Evolutionary conservation across 495 filamentous ascomycete species (phyloP), one percentile per base, ranked within the genome.

Genomic region (Chaetomidium leptoderma): DNA sequence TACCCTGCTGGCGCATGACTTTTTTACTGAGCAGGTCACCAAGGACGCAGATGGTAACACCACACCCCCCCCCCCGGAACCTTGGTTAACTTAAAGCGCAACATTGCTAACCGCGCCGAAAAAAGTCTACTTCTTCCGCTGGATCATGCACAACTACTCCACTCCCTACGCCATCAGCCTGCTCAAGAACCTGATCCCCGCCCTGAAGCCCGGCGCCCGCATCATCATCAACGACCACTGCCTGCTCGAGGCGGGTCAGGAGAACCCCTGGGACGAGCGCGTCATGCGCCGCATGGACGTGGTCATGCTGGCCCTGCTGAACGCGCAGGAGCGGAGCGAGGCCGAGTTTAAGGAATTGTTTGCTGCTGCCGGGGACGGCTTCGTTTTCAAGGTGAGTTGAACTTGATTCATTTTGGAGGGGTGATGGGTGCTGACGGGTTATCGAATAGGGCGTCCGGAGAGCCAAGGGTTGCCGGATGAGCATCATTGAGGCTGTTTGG

Each of bases 131-230:
- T 75, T 79, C 65, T 77, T 81, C 60, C 78, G 82, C 24, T 82
- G 76, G 76, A 80, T 81, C 53, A 61, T 85, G 49, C 83, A 84
- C 65, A 81, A 84, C 66, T 78, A 83, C 70, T 77, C 78, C 24
- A 79, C 81, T 24, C 79, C 78, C 32, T 83, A 83, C 60, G 76
- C 78, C 1, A 57, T 80, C n/a, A 71, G 76, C 53, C 77, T 85
- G 46, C 71, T 86, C 23, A 61, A 66, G 53, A 73, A 72, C 49
- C 61, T 84, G 23, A 74, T 83, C 37, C 82, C 82, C 5, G 79
- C 80, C 0, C 68, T 86, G 24, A 84, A 81, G 62, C 70, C 72
- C 2, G 79, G 79, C 44, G 74, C 81, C 10, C 72, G 72, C 39
- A 65, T 83, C 46, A 48, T 82, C 53, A 75, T 80, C 53, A 81